phyloP scores from a whole-genome alignment of 305 asterid species.

The Rubia balearica region DNA sequence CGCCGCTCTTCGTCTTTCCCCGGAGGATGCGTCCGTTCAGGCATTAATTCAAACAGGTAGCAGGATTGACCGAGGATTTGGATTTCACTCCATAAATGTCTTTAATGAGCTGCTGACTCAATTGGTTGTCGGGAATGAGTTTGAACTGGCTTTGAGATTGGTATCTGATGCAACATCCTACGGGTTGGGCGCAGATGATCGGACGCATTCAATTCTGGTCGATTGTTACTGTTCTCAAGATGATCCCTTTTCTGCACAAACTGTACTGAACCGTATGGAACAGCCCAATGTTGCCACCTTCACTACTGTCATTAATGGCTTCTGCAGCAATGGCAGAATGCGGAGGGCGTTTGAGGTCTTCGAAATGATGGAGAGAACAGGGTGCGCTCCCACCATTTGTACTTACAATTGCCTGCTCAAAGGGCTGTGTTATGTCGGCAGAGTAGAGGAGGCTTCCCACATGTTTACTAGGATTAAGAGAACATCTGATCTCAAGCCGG shows the following conservation, averaged over 20 bases:
- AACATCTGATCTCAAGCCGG: constrained; percentile 38
- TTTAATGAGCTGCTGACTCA: constrained; percentile 34
- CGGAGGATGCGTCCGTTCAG: background rate
- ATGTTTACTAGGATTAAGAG: constrained; percentile 35
- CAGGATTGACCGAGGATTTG: constrained; percentile 18
- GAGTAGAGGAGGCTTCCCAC: constrained; percentile 57
- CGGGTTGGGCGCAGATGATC: constrained; percentile 32
- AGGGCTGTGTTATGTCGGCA: constrained; percentile 58
- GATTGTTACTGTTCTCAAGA: constrained; percentile 42
- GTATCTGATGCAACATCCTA: constrained; percentile 20
- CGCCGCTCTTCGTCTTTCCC: background rate
- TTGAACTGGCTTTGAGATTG: constrained; percentile 40
- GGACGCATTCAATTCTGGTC: constrained; percentile 41
- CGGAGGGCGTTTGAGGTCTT: constrained; percentile 45
- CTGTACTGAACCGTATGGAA: constrained; percentile 37
- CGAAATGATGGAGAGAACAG: constrained; percentile 29
- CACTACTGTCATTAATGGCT: constrained; percentile 45
- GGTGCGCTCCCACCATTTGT: constrained; percentile 26
- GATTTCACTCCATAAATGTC: constrained; percentile 26
- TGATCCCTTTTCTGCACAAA: constrained; percentile 37
- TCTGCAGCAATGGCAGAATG: constrained; percentile 47
- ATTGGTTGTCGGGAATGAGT: constrained; percentile 38
- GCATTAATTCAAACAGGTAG: constrained; percentile 20
- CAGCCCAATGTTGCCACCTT: constrained; percentile 50
- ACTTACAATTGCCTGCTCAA: constrained; percentile 32